Base-by-base conservation (phyloP, 768 basidiomycete genomes). In the Russula emetica region DNA sequence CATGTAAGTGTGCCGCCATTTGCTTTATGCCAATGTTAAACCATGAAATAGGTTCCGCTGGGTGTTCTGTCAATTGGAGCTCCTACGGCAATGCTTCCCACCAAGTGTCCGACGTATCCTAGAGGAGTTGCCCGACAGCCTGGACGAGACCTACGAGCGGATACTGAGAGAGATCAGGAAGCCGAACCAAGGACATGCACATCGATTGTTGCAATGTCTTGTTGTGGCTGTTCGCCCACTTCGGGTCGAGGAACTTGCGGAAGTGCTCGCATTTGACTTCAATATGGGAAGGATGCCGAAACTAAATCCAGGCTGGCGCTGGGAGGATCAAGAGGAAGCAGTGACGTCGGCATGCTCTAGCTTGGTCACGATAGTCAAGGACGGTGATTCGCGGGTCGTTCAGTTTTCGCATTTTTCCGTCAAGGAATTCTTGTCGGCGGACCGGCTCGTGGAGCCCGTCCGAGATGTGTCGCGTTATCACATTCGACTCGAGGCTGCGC, bases 91-190 rank as follows among this genome's bases (percentile, higher is more conserved):
- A 2, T 56, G 26, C 20, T 56, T 44, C 40, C 55, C 55, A 13
- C 26, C 38, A 18, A 42, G 40, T 26, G 55, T 56, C 26, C 57
- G 47, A 2, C 57, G 22, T 10, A 30, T 51, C 22, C 20, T 61
- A 5, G 60, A 61, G 2, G 51, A 52, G 13, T 44, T 61, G n/a
- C 50, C 60, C 3, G 30, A 45, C 1, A 45, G 38, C 16, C 9
- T 61, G 7, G 60, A 61, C 4, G 60, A 45, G 38, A 61, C 60
- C 4, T 61, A 61, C n/a, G 51, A 53, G 40, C 60, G 60, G 6
- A 53, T 61, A 42, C 22, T 61, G 30, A 20, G 24, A 20, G 51
- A 54, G n/a, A 61, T 61, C 9, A 22, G 30, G 20, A 45, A 54
- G 10, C n/a, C 60, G 2, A 54, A 61, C 13, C 32, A 42, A 42